These are phyloP conservation scores for Dioscorea alata DNA, from an alignment of 106 monocot species.

Conservation along the genomic window DNA sequence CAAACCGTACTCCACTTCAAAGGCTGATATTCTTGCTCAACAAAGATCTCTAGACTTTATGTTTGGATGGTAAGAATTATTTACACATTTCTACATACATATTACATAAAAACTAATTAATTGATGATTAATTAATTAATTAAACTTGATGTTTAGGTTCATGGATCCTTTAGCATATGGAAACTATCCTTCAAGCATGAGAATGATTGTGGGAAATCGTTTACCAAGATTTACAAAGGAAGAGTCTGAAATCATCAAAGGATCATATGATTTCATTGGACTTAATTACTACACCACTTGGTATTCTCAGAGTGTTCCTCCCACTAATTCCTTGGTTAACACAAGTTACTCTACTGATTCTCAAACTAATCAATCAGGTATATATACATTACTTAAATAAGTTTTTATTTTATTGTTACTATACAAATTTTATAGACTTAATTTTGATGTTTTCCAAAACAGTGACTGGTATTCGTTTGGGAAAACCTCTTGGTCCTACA, in stretches of 20 bases:
- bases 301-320: conserved; percentile 4
- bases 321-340: not conserved
- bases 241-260: conserved; percentile 20
- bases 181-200: conserved; percentile 31
- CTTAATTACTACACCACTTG: conserved; percentile 37
- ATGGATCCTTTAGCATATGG: conserved; percentile 33
- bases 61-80: conserved; percentile 33
- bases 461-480: not conserved
- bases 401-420: not conserved
- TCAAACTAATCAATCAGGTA: conserved; percentile 17
- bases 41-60: conserved; percentile 36
- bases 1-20: conserved; percentile 19
- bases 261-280: conserved; percentile 42
- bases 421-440: not conserved
- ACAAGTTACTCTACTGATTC: conserved; percentile 21
- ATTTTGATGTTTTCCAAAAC: not conserved
- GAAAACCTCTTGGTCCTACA: conserved; percentile 7
- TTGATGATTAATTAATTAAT: too few relatives aligned
- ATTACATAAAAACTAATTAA: too few relatives aligned
- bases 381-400: too few relatives aligned
- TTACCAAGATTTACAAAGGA: conserved; percentile 29
- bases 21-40: conserved; percentile 11
- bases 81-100: not conserved
- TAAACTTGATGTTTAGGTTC: conserved; percentile 19
- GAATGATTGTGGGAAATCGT: conserved; percentile 19